Base-by-base conservation (phyloP, 2,329 filamentous ascomycete species). In the Cytospora piceicola region DNA sequence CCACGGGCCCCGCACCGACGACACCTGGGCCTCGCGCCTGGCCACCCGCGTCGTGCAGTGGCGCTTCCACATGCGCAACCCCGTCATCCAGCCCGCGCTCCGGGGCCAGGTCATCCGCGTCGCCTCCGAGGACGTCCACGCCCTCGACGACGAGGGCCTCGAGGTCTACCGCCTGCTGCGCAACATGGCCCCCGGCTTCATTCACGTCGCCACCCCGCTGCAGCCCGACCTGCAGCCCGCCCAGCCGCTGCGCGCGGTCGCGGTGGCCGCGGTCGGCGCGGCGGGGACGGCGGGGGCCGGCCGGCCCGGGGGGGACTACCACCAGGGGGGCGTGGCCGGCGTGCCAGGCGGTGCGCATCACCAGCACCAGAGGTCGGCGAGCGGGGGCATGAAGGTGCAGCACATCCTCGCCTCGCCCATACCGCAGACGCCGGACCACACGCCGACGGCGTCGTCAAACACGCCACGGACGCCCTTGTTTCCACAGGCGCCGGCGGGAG, bases 21-120 rank as follows among this genome's bases (percentile, higher is more conserved):
- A 58, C 27, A 65, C 66, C 0, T 67, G 66, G 66, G 66, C 66
- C 1, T 58, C 66, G 7, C 66, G 66, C 27, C 65, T 65, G 46
- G 59, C 66, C 8, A 67, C 66, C 9, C 66, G 66, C 20, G 39
- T 67, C 58, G 65, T 67, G 49, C 66, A 67, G 55, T 67, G 66
- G 66, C 63, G 66, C 17, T 61, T 55, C 46, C 39, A 60, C 27
- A 64, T 65, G 36, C 63, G 63, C 20, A 57, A 63, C 24, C 63
- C 49, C 14, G n/a, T 63, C 49, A 54, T 63, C 39, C 54, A 61
- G 51, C 63, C 36, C 20, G 36, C 66, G 11, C 51, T 67, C 36
- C 46, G 46, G 51, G 36, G 46, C 22, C 55, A 59, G 36, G 53
- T 65, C 27, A 60, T 67, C 32, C 58, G 61, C 15, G 66, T 67